Evolutionary conservation across 805 yeast genomes (phyloP), one percentile per base, ranked within the genome.

Genomic region (Cyberlindnera mrakii): DNA sequence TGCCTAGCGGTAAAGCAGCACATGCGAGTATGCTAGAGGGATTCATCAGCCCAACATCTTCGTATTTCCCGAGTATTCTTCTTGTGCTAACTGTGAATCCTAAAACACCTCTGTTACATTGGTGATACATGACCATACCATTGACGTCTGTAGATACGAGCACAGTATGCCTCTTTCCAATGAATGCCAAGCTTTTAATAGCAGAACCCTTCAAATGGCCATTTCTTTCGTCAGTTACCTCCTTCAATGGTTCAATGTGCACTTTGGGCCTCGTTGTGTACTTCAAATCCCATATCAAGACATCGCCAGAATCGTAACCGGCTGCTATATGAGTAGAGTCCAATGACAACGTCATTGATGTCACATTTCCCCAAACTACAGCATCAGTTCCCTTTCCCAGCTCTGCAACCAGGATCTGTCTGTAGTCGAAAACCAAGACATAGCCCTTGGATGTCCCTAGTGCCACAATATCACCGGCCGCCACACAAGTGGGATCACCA

Each of bases 381-480:
- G 66, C 62, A 16, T 49, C 49, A 4, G 58, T 51, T 1, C 51
- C 46, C 16, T 53, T 54, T 1, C 66, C 67, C 14, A 82, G 56
- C 2, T 71, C 68, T 35, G 64, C 63, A 13, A 72, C 65, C 4
- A 85, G 56, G 27, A 65, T 67, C 58, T 90, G 96, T 35, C 73
- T 73, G 48, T 80, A 82, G 53, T 81, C 83, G 59, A 86, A 89
- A 5, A 84, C 67, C 5, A 85, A 60, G 0, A 87, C 66, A 31
- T 60, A 65, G 2, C 96, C 96, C 40, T 73, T 74, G 0, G 73
- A 54, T 0, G 96, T 89, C 2, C 95, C 96, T 7, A 89, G 53
- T 0, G 78, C 78, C 7, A 83, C 65, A 29, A 71, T 52, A 30
- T 67, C 72, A 9, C 75, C 68, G 0, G 74, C 66, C 0, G 67